These are phyloP conservation scores for Quercus robur DNA, from an alignment of 306 rosid genomes.

Conservation along the genomic window DNA sequence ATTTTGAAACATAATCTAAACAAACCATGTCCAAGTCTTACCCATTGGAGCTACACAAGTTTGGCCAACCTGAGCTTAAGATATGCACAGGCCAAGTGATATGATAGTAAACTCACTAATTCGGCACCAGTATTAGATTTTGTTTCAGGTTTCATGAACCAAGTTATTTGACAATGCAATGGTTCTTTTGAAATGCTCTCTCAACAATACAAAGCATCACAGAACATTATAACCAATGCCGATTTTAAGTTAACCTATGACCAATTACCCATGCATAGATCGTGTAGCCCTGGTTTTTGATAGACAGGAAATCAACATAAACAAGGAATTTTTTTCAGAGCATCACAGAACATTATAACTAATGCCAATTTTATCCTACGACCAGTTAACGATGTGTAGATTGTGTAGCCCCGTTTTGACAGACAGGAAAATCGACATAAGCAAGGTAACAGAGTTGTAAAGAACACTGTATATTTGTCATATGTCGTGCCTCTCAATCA, in stretches of 20 bases:
- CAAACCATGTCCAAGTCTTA: neutral
- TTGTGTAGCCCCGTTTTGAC: no score
- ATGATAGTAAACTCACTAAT: neutral
- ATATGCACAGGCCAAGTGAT: neutral
- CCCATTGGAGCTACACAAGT: neutral
- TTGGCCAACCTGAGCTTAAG: neutral
- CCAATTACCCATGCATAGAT: no score
- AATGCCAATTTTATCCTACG: no score
- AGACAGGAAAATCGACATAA: no score
- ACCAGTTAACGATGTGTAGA: no score
- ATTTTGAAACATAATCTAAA: neutral
- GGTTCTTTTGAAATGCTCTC: neutral
- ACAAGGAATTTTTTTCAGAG: no score
- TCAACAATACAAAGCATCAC: neutral
- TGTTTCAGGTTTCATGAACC: neutral
- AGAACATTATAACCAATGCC: neutral
- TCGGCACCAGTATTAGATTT: neutral
- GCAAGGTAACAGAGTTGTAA: no score
- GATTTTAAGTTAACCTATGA: no score
- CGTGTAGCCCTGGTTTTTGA: no score
- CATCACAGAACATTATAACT: neutral
- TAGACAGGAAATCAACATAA: no score
- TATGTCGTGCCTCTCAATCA: no score
- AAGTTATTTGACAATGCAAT: neutral
- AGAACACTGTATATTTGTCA: no score